Base-by-base conservation (phyloP, 108 stramenopile genomes). In the Cylindrotheca fusiformis region DNA sequence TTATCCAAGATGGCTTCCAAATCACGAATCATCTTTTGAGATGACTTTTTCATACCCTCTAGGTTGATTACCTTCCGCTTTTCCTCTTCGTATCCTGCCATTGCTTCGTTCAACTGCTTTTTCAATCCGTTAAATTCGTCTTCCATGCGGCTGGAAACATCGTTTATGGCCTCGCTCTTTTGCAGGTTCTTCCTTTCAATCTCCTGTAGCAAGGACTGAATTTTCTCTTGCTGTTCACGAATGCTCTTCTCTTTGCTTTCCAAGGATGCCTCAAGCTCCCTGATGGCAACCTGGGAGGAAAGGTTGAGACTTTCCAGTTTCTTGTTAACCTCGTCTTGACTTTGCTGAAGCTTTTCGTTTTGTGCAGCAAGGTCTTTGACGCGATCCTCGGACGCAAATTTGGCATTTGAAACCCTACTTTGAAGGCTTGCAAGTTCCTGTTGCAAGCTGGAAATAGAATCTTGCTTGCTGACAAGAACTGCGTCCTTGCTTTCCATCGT, bases 21-120 rank as follows among this genome's bases (percentile, higher is more conserved):
- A 41, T 41, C 36, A 41, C 36, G 36, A 41, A 41, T 41, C 36
- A 41, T 41, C 36, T 41, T 41, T 41, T 41, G 36, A 6, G 36
- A 41, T 10, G 36, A 41, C 36, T 14, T 41, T 41, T 14, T 41
- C 14, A 14, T 41, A 6, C 10, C 14, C 14, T 41, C 36, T 10
- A 41, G 36, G 14, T 41, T 41, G 36, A 6, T 14, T 10, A 41
- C 36, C 36, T 41, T 41, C 36, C 10, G 10, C 36, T 41, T 41
- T 41, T 41, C 36, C 6, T 6, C 36, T 14, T 41, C 36, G 14
- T 41, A 14, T 41, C 14, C 14, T 6, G 36, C 6, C 36, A 10
- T 41, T 6, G 36, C 36, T 6, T 41, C 36, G 36, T 6, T 14
- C 6, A 41, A 14, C 14, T 41, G 36, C 36, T 41, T 41, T 14